These are phyloP conservation scores for Pseudophaeomoniella oleicola DNA, from an alignment of 2,329 filamentous ascomycete species.

Conservation along the genomic window DNA sequence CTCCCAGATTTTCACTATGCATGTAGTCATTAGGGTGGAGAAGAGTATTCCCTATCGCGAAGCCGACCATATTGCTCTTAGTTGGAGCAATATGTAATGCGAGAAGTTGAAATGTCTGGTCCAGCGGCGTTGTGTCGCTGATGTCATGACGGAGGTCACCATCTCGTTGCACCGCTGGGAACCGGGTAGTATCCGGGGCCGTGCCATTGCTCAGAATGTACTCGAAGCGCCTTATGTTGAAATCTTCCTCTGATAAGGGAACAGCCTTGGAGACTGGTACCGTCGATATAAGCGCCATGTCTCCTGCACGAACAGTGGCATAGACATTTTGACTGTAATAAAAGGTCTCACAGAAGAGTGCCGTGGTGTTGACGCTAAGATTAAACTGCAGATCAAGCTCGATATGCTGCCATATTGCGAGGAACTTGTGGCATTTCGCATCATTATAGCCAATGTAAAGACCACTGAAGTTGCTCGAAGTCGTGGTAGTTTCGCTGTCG, in stretches of 20 bases:
- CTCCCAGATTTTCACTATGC: slow-evolving; percentile 16
- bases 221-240: slow-evolving; percentile 27
- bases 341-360: slow-evolving; percentile 26
- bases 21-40: slow-evolving; percentile 17
- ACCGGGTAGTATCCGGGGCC: slow-evolving; percentile 1
- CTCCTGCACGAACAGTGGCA: slow-evolving; percentile 21
- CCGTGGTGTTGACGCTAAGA: slow-evolving; percentile 14
- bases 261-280: slow-evolving; percentile 9
- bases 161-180: slow-evolving; percentile 1
- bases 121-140: slow-evolving; percentile 6
- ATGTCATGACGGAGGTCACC: slow-evolving; percentile 4
- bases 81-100: slow-evolving; percentile 13
- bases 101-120: slow-evolving; percentile 9
- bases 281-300: slow-evolving; percentile 9
- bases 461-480: background rate
- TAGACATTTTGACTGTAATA: slow-evolving; percentile 34
- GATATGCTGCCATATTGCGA: slow-evolving; percentile 15
- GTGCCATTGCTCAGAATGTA: slow-evolving; percentile 15
- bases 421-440: slow-evolving; percentile 23
- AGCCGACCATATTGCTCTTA: slow-evolving; percentile 19
- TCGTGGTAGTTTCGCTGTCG: background rate
- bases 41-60: slow-evolving; percentile 19
- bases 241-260: slow-evolving; percentile 12
- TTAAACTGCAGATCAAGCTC: background rate
- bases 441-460: slow-evolving; percentile 31